Evolutionary conservation across 345 rosid genomes (phyloP).

Genomic region (Aegle marmelos): DNA sequence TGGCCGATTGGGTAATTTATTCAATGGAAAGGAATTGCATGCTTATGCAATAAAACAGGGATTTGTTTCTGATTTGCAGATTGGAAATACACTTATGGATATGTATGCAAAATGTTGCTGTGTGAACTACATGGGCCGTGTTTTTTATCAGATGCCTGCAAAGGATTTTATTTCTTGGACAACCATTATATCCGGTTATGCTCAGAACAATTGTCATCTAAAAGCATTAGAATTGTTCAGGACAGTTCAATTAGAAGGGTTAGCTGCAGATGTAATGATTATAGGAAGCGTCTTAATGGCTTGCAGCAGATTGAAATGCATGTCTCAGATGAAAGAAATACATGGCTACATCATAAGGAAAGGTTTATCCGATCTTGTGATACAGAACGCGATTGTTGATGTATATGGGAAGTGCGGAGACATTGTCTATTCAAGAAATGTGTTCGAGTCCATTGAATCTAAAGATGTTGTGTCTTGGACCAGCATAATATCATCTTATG

Average conservation of each 20-base stretch:
- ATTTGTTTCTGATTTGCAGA: conserved; percentile 47
- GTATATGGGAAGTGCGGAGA: conserved; percentile 64
- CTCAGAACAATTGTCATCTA: conserved; percentile 48
- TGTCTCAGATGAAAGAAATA: conserved; percentile 52
- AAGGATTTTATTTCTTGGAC: conserved; percentile 88
- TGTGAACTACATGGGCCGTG: conserved; percentile 49
- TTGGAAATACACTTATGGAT: conserved; percentile 73
- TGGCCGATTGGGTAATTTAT: conserved; percentile 53
- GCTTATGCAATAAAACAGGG: conserved; percentile 62
- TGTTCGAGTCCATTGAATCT: conserved; percentile 47
- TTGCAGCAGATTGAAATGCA: conserved; percentile 47
- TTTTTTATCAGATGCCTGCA: conserved; percentile 46
- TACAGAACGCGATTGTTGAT: conserved; percentile 58
- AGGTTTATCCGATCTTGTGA: conserved; percentile 54
- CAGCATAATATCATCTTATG: conserved; percentile 76
- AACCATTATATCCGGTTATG: conserved; percentile 66
- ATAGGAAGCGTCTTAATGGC: conserved; percentile 70
- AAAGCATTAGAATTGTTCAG: conserved; percentile 50
- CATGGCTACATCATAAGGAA: conserved; percentile 60
- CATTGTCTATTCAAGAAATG: conserved; percentile 52
- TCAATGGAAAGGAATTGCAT: conserved; percentile 78
- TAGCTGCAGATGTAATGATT: conserved; percentile 61
- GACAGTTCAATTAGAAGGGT: conserved; percentile 39
- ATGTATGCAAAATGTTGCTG: conserved; percentile 72
- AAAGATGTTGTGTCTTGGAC: conserved; percentile 90